A percentile compares a stretch with the other conserved stretches of the same genome.
Conservation (phyloP, 2,329 filamentous ascomycete species). For the Fusarium nodosum region DNA sequence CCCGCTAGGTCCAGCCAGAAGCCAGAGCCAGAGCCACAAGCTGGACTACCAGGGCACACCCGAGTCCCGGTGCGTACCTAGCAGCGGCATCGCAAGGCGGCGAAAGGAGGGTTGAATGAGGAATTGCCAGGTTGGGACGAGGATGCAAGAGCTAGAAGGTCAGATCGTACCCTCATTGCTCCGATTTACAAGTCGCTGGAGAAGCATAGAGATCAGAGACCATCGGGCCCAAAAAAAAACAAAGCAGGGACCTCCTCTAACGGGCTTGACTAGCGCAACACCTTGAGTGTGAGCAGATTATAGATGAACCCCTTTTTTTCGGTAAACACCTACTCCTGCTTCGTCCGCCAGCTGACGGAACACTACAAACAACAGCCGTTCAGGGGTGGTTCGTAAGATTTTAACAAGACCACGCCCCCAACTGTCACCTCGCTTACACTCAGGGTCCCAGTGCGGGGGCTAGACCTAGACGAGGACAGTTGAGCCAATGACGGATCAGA, state of each 20-base stretch:
- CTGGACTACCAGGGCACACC: slow-evolving; percentile 32
- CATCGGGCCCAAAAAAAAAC: slow-evolving; percentile 45
- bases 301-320: slow-evolving; percentile 3
- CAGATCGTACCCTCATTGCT: slow-evolving; percentile 53
- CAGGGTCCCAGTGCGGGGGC: slow-evolving; percentile 32
- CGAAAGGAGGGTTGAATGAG: slow-evolving; percentile 28
- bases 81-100: slow-evolving; percentile 35
- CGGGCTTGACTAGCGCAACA: slow-evolving; percentile 31
- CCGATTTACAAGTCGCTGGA: slow-evolving; percentile 52
- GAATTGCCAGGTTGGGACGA: slow-evolving; percentile 37
- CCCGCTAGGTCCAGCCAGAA: slow-evolving; percentile 1
- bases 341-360: background rate
- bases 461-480: slow-evolving; percentile 8
- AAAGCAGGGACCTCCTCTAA: slow-evolving; percentile 48
- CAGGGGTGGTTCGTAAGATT: background rate
- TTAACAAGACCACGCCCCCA: slow-evolving; percentile 11
- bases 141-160: slow-evolving; percentile 41
- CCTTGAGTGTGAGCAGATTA: background rate
- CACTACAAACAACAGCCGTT: background rate
- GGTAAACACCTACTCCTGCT: background rate
- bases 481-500: background rate
- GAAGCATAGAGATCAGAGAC: slow-evolving; percentile 49
- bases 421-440: slow-evolving; percentile 25
- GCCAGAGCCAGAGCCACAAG: background rate
- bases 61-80: slow-evolving; percentile 32